These are phyloP conservation scores for Porcisia deanei DNA, from an alignment of 208 protist genomes.

Conservation along the genomic window DNA sequence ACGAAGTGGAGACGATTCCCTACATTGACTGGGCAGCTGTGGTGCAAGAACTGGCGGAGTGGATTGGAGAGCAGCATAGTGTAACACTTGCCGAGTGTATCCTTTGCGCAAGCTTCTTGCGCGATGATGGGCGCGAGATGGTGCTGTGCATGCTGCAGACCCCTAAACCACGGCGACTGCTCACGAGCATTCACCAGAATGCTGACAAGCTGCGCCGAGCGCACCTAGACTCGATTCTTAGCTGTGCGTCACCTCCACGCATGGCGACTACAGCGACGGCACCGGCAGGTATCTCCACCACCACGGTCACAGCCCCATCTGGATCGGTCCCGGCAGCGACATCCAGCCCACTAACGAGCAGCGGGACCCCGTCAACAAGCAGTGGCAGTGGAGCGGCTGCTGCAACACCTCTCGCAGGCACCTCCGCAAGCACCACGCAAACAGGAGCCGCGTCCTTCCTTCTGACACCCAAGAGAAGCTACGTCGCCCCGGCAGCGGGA, in stretches of 20 bases:
- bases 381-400: background rate
- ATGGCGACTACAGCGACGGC: background rate
- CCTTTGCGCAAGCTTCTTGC: constrained; percentile 72
- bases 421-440: background rate
- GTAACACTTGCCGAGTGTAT: constrained; percentile 46
- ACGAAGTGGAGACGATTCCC: constrained; percentile 11
- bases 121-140: constrained; percentile 77
- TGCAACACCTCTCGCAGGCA: background rate
- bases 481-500: background rate
- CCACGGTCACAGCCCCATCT: background rate
- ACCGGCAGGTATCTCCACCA: constrained; percentile 1
- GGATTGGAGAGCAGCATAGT: constrained; percentile 34
- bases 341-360: background rate
- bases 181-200: constrained; percentile 30
- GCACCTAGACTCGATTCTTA: constrained; percentile 1
- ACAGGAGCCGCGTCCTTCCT: background rate
- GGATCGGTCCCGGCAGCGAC: background rate
- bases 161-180: constrained; percentile 34
- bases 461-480: background rate
- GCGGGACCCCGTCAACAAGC: background rate
- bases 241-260: constrained; percentile 7
- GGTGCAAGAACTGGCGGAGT: constrained; percentile 52
- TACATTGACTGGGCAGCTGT: constrained; percentile 66
- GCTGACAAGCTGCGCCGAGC: constrained; percentile 27
- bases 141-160: constrained; percentile 79